Evolutionary conservation across 2,329 filamentous ascomycete species (phyloP).

Genomic region (Drechslera avenae): DNA sequence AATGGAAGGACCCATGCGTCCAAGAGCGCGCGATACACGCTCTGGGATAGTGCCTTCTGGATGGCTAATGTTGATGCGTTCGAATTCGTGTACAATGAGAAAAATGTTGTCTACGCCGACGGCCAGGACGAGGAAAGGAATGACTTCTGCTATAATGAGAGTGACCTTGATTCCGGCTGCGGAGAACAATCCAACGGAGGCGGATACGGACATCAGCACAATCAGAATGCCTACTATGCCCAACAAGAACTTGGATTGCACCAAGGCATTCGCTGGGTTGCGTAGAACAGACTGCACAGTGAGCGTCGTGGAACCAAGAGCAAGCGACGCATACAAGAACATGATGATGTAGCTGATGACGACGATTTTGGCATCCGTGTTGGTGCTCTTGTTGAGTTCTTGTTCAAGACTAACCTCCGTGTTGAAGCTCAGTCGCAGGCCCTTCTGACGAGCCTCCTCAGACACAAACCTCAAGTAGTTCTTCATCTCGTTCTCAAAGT

Average conservation of each 20-base stretch:
- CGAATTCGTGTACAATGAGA: constrained; percentile 96
- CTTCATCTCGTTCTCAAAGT: constrained; percentile 85
- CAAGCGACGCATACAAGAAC: constrained; percentile 95
- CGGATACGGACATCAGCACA: constrained; percentile 95
- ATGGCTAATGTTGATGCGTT: constrained; percentile 89
- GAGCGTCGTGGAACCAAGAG: constrained; percentile 85
- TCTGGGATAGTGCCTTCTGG: constrained; percentile 87
- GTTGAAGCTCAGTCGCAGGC: constrained; percentile 88
- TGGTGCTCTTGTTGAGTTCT: constrained; percentile 96
- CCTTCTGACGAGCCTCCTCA: constrained; percentile 75
- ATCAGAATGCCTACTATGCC: constrained; percentile 95
- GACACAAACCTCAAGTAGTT: constrained; percentile 77
- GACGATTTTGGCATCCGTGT: constrained; percentile 96
- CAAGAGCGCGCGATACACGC: constrained; percentile 84
- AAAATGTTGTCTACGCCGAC: constrained; percentile 99
- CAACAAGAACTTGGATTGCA: constrained; percentile 95
- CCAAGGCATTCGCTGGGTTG: constrained; percentile 82
- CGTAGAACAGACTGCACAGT: constrained; percentile 76
- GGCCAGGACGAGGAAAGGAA: constrained; percentile 93
- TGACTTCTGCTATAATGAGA: constrained; percentile 96
- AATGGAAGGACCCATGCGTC: constrained; percentile 95
- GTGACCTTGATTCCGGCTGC: constrained; percentile 92
- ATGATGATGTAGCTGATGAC: constrained; percentile 97
- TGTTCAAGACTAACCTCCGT: constrained; percentile 94
- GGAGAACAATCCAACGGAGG: constrained; percentile 93